Evolutionary conservation across 345 rosid species (phyloP), one percentile per base, ranked within the genome.

Genomic region (Geranium brycei): DNA sequence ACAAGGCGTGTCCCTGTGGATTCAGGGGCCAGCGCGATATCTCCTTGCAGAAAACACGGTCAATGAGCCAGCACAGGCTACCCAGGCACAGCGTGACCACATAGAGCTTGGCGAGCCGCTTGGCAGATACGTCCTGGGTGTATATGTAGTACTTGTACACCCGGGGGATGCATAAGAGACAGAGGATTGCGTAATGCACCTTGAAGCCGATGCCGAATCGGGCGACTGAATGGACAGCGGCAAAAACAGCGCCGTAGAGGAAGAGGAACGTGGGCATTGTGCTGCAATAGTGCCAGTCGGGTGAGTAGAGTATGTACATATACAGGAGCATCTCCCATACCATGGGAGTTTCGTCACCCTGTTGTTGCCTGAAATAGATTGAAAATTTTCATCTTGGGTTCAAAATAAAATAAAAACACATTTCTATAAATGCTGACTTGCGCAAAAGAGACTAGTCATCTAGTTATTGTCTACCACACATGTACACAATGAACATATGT

Each of bases 281-380:
- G 65, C 96, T 86, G 57, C 83, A 73, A 73, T 93, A 93, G 73
- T 93, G 99, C 99, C 99, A 93, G 74, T 93, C 96, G 31, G 99
- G 99, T 15, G 99, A 93, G 78, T 90, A 87, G 40, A 90, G 87
- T 75, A 90, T 93, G 81, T 87, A 93, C 72, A 93, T 77, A 71
- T 92, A 93, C 57, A 93, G 86, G 59, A 93, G 97, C 84, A 93
- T 82, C 74, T 88, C 97, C 99, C 99, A 91, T 58, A 93, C 97
- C 99, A 91, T 91, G 2, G 97, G 96, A 0, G 99, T 93, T 73
- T 93, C 97, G 78, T 93, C 99, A 71, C 96, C 86, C 71, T 88
- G 97, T 76, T 87, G 97, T 73, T 88, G 97, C 87, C 97, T 90
- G 85, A 17, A 68, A 66, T 0, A 61, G 31, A 64, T 16, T 40